Conservation (phyloP, 371 early-diverging fungal genomes). For the Lichtheimia hyalospora region DNA sequence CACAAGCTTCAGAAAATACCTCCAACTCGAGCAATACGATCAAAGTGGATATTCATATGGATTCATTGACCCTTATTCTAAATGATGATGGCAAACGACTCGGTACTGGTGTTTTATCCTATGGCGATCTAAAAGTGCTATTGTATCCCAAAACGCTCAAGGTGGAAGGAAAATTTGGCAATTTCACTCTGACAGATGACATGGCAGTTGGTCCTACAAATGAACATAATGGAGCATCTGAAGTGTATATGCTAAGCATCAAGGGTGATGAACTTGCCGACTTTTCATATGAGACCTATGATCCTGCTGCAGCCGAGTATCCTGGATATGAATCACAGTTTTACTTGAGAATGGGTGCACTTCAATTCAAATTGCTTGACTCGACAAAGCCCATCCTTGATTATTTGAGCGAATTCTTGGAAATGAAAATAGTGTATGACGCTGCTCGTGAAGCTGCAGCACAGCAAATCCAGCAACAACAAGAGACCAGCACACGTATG, state of each 20-base stretch:
- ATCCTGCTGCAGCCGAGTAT: constrained; percentile 31
- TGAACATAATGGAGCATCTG: constrained; percentile 12
- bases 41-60: constrained; percentile 64
- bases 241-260: constrained; percentile 61
- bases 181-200: constrained; percentile 66
- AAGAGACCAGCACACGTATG: constrained; percentile 49
- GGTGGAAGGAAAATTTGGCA: constrained; percentile 73
- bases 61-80: constrained; percentile 63
- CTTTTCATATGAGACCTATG: constrained; percentile 71
- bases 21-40: constrained; percentile 35
- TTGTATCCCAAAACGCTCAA: constrained; percentile 48
- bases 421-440: constrained; percentile 89
- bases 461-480: constrained; percentile 55
- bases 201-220: constrained; percentile 2
- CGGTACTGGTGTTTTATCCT: constrained; percentile 62
- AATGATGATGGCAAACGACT: constrained; percentile 63
- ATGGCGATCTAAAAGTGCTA: constrained; percentile 54
- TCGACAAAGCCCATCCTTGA: constrained; percentile 50
- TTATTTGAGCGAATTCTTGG: constrained; percentile 77
- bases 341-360: constrained; percentile 65
- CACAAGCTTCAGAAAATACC: not conserved
- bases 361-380: constrained; percentile 60
- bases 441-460: constrained; percentile 87
- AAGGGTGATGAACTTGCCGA: constrained; percentile 77
- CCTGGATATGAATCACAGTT: constrained; percentile 74